phyloP scores from a whole-genome alignment of 1,284 basidiomycete genomes.

The Trichosporon sp. region DNA sequence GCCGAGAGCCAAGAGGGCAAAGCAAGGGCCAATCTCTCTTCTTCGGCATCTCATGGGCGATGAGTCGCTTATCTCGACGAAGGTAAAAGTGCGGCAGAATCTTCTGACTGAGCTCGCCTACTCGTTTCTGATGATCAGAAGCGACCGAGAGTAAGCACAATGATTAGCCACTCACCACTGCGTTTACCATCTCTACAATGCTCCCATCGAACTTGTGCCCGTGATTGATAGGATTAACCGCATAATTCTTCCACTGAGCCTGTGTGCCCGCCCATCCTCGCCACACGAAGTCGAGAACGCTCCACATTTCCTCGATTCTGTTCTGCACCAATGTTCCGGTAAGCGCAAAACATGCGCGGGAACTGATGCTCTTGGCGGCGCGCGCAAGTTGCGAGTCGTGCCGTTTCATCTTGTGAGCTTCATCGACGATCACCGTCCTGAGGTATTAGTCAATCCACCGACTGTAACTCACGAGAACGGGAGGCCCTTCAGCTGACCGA shows the following conservation, averaged over 20 bases:
- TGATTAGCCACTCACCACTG: constrained; percentile 40
- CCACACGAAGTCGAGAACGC: constrained; percentile 56
- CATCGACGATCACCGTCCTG: constrained; percentile 52
- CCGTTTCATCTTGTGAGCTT: constrained; percentile 54
- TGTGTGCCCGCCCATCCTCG: constrained; percentile 53
- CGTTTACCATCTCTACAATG: constrained; percentile 47
- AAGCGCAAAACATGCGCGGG: constrained; percentile 43
- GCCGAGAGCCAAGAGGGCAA: constrained; percentile 57
- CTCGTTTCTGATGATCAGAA: constrained; percentile 19
- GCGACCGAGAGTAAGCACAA: not conserved
- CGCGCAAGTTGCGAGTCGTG: constrained; percentile 45
- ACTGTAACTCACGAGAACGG: constrained; percentile 46
- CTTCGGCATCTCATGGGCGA: constrained; percentile 57
- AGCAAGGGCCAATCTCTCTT: constrained; percentile 60
- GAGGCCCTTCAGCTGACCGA: constrained; percentile 41
- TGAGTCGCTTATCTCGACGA: constrained; percentile 58
- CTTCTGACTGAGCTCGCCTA: constrained; percentile 42
- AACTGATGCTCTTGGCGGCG: constrained; percentile 55
- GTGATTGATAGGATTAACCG: constrained; percentile 53
- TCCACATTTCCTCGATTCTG: constrained; percentile 60
- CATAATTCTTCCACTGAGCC: constrained; percentile 52
- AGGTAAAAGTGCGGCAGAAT: constrained; percentile 59
- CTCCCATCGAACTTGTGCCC: constrained; percentile 56
- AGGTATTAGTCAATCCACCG: not conserved
- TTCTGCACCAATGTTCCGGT: constrained; percentile 58